These are phyloP conservation scores for Rhizopus microsporus DNA, from an alignment of 371 early-diverging fungal species.

Conservation along the genomic window DNA sequence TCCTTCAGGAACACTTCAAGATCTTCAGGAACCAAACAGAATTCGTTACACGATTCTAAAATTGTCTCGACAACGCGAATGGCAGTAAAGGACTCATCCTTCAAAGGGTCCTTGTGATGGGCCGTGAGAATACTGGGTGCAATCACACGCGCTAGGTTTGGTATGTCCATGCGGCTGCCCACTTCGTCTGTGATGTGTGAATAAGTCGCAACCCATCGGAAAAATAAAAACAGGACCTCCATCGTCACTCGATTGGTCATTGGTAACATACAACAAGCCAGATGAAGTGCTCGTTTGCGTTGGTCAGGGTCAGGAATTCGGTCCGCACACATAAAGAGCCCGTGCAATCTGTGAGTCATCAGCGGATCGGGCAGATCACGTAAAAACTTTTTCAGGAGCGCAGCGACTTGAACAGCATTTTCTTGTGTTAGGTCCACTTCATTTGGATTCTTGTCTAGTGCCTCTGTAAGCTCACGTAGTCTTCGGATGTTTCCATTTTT, in stretches of 20 bases:
- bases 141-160: slow-evolving; percentile 92
- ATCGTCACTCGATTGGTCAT: slow-evolving; percentile 88
- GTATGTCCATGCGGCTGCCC: slow-evolving; percentile 93
- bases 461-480: slow-evolving; percentile 80
- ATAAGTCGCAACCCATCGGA: slow-evolving; percentile 82
- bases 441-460: slow-evolving; percentile 76
- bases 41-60: slow-evolving; percentile 71
- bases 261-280: slow-evolving; percentile 85
- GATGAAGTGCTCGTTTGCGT: slow-evolving; percentile 72
- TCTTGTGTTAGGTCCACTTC: slow-evolving; percentile 73
- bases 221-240: slow-evolving; percentile 83
- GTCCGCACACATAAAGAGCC: slow-evolving; percentile 79
- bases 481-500: slow-evolving; percentile 95
- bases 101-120: slow-evolving; percentile 78
- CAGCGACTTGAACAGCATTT: slow-evolving; percentile 90
- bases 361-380: slow-evolving; percentile 95
- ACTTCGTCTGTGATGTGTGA: slow-evolving; percentile 72
- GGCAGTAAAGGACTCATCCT: slow-evolving; percentile 74
- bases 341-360: slow-evolving; percentile 85
- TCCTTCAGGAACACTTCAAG: slow-evolving; percentile 46
- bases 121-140: slow-evolving; percentile 92
- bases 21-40: slow-evolving; percentile 69
- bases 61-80: slow-evolving; percentile 78
- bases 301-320: slow-evolving; percentile 55
- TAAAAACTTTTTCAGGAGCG: slow-evolving; percentile 92